These are phyloP conservation scores for Ceratocystis eucalypticola DNA, from an alignment of 2,329 filamentous ascomycete genomes.

Conservation along the genomic window DNA sequence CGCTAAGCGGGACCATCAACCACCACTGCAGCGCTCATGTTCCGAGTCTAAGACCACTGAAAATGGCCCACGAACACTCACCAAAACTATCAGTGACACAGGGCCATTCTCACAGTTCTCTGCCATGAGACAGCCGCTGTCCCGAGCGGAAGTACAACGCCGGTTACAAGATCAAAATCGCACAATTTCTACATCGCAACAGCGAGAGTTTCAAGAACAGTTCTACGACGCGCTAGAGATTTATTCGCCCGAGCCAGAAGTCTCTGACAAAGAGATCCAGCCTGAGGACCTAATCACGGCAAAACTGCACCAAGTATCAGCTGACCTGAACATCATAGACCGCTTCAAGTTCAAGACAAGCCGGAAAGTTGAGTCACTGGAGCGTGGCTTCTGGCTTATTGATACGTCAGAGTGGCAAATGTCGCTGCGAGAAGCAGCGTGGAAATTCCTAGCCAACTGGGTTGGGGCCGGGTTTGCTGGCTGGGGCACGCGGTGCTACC, in stretches of 20 bases:
- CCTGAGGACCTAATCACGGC: constrained; percentile 42
- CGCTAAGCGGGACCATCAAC: neutral
- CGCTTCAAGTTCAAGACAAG: constrained; percentile 31
- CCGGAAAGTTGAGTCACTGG: constrained; percentile 31
- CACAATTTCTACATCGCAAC: constrained; percentile 20
- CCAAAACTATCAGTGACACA: constrained; percentile 20
- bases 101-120: neutral
- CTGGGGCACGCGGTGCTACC: constrained; percentile 51
- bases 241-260: constrained; percentile 39
- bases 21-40: neutral
- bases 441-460: constrained; percentile 48
- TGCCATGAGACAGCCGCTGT: neutral
- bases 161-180: constrained; percentile 16
- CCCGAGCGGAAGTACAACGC: constrained; percentile 26
- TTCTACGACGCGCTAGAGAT: constrained; percentile 35
- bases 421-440: constrained; percentile 39
- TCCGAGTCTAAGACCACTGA: neutral
- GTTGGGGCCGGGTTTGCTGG: constrained; percentile 46
- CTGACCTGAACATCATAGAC: constrained; percentile 36
- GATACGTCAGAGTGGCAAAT: constrained; percentile 42
- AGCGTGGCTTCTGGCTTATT: constrained; percentile 68
- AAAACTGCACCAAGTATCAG: constrained; percentile 39
- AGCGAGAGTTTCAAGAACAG: constrained; percentile 18
- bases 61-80: neutral
- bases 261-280: constrained; percentile 31